These are phyloP conservation scores for Eucalyptus marginata DNA, from an alignment of 345 rosid genomes.

Conservation along the genomic window DNA sequence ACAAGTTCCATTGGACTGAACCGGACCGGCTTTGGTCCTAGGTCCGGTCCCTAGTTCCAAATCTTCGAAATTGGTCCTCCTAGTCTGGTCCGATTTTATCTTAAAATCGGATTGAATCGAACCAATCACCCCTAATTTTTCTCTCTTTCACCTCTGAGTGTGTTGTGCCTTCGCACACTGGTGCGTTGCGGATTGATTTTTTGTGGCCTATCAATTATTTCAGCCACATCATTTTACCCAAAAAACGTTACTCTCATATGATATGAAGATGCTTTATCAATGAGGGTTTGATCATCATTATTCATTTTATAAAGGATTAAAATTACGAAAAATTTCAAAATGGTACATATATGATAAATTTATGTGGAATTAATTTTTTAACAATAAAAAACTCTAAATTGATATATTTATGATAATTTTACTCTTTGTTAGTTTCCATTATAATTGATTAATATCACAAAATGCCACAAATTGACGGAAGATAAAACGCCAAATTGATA, in stretches of 20 bases:
- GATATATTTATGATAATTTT: too few relatives aligned
- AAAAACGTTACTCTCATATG: background rate
- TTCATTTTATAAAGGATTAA: too few relatives aligned
- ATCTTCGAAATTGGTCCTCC: too few relatives aligned
- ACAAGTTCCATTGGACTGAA: too few relatives aligned
- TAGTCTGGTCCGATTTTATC: accelerated
- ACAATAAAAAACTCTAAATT: too few relatives aligned
- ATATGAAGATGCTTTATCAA: background rate
- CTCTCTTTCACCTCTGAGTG: background rate
- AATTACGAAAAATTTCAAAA: too few relatives aligned
- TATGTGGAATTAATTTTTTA: accelerated
- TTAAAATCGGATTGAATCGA: accelerated
- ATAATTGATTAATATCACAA: too few relatives aligned
- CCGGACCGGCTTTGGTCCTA: accelerated
- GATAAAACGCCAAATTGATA: accelerated
- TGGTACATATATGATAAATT: too few relatives aligned
- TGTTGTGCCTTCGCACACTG: background rate
- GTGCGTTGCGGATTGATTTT: background rate
- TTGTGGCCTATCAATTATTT: background rate
- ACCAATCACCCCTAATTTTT: background rate
- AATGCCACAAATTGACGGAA: too few relatives aligned
- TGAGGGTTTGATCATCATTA: too few relatives aligned
- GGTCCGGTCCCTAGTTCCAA: accelerated
- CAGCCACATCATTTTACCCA: background rate
- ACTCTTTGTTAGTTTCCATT: accelerated